phyloP scores from a whole-genome alignment of 179 eudicot species.

The Spinacia oleracea region DNA sequence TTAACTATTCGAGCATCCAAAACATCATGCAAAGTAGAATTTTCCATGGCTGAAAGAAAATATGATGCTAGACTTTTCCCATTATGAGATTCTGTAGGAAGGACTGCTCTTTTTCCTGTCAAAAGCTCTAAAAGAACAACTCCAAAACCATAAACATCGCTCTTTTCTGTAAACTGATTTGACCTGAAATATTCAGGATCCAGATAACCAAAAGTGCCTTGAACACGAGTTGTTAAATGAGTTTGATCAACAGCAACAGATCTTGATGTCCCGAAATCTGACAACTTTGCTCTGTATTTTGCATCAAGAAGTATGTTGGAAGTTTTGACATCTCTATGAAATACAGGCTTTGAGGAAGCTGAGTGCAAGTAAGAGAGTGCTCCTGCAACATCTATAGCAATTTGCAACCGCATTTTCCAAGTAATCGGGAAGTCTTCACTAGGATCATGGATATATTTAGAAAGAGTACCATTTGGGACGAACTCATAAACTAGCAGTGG shows the following conservation, averaged over 20 bases:
- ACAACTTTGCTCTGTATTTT: slow-evolving; percentile 35
- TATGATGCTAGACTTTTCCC: slow-evolving; percentile 34
- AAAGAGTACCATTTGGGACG: slow-evolving; percentile 42
- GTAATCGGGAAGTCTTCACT: slow-evolving; percentile 33
- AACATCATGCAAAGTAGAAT: slow-evolving; percentile 21
- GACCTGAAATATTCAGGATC: slow-evolving; percentile 39
- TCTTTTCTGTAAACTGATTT: slow-evolving; percentile 38
- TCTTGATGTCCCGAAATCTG: slow-evolving; percentile 42
- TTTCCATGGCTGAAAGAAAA: slow-evolving; percentile 32
- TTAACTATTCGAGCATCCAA: slow-evolving; percentile 31
- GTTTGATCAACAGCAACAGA: slow-evolving; percentile 34
- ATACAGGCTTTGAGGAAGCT: slow-evolving; percentile 30
- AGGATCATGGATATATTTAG: slow-evolving; percentile 30
- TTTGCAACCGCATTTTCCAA: slow-evolving; percentile 39
- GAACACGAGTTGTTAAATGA: slow-evolving; percentile 37
- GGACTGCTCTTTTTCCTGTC: slow-evolving; percentile 42
- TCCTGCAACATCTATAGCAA: slow-evolving; percentile 36
- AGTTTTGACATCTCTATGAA: slow-evolving; percentile 39
- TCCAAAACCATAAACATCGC: slow-evolving; percentile 47
- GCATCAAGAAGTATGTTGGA: slow-evolving; percentile 39
- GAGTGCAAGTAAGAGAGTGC: slow-evolving; percentile 40
- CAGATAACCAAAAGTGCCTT: slow-evolving; percentile 41
- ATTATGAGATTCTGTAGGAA: slow-evolving; percentile 13
- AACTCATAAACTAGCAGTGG: slow-evolving; percentile 56
- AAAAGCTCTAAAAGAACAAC: slow-evolving; percentile 56